phyloP scores from a whole-genome alignment of 768 basidiomycete genomes.

The Dioszegia aurantiaca region DNA sequence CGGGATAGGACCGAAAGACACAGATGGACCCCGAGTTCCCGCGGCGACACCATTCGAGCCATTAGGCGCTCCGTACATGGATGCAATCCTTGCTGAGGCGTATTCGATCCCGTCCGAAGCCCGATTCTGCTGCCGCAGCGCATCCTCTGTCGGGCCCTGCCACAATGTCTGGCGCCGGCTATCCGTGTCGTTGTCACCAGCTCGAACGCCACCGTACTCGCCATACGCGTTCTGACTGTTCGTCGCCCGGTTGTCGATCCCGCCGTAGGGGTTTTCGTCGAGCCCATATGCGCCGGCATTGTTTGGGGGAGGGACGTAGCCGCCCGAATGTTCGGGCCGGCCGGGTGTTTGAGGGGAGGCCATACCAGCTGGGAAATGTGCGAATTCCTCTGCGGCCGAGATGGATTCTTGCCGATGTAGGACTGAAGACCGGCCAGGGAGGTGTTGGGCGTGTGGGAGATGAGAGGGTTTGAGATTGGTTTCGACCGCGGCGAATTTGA shows the following conservation, averaged over 20 bases:
- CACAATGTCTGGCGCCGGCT: constrained; percentile 20
- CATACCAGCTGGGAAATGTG: constrained; percentile 36
- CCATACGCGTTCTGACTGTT: constrained; percentile 15
- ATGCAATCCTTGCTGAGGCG: constrained; percentile 12
- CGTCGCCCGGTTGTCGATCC: constrained; percentile 18
- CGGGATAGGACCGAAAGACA: not conserved
- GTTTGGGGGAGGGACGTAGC: constrained; percentile 17
- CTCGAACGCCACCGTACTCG: constrained; percentile 33
- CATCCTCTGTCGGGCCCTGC: constrained; percentile 33
- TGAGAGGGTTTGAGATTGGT: constrained; percentile 32
- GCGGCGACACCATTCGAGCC: not conserved
- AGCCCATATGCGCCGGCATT: constrained; percentile 22
- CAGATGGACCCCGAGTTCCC: not conserved
- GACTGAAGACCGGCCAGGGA: constrained; percentile 10
- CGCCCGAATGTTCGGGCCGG: not conserved
- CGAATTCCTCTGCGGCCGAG: constrained; percentile 42
- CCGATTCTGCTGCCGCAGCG: constrained; percentile 13
- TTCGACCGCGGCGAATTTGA: constrained; percentile 32
- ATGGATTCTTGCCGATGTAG: constrained; percentile 17
- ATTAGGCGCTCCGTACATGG: constrained; percentile 7
- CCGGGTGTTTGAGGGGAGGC: constrained; percentile 25
- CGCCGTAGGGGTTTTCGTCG: constrained; percentile 42
- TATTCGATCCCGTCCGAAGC: constrained; percentile 13
- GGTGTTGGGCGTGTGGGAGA: constrained; percentile 26
- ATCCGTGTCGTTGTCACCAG: not conserved